Evolutionary conservation across 2,329 filamentous ascomycete species (phyloP).

Genomic region (Cladosporium halotolerans): DNA sequence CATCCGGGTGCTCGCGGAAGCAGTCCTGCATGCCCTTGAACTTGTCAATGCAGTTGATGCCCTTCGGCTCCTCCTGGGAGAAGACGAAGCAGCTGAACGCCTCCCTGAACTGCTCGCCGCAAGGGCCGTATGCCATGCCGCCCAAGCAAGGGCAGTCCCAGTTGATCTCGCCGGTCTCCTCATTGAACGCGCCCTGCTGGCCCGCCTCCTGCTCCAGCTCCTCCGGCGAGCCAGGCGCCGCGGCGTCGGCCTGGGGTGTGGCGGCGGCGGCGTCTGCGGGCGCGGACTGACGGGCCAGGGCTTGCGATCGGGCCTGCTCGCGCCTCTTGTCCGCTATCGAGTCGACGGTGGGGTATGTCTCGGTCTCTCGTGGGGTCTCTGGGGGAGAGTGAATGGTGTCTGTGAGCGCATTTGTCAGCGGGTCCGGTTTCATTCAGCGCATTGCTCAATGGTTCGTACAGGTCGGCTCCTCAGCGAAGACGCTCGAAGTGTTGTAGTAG

Average conservation of each 20-base stretch:
- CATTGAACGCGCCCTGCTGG: slow-evolving; percentile 91
- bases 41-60: slow-evolving; percentile 30
- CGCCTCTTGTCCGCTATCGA: slow-evolving; percentile 38
- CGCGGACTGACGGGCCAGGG: slow-evolving; percentile 16
- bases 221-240: slow-evolving; percentile 37
- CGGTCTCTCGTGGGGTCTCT: slow-evolving; percentile 36
- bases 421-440: not conserved
- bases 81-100: slow-evolving; percentile 99
- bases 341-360: slow-evolving; percentile 40
- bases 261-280: slow-evolving; percentile 18
- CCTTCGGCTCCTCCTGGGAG: slow-evolving; percentile 86
- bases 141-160: slow-evolving; percentile 98
- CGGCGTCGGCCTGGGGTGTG: slow-evolving; percentile 14
- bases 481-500: slow-evolving; percentile 85
- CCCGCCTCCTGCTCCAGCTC: slow-evolving; percentile 72
- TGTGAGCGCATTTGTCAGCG: slow-evolving; percentile 16
- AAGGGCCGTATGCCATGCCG: slow-evolving; percentile 94
- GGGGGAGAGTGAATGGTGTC: slow-evolving; percentile 31
- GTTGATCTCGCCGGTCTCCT: slow-evolving; percentile 98
- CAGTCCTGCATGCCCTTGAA: slow-evolving; percentile 91
- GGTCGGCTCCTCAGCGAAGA: slow-evolving; percentile 71
- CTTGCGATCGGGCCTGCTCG: slow-evolving; percentile 29
- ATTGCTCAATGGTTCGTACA: slow-evolving; percentile 50
- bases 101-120: slow-evolving; percentile 88
- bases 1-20: slow-evolving; percentile 85